A percentile compares a stretch with the other conserved stretches of the same genome.
phyloP scores from a whole-genome alignment of 2,329 filamentous ascomycete genomes.

The Diplodia sapinea region DNA sequence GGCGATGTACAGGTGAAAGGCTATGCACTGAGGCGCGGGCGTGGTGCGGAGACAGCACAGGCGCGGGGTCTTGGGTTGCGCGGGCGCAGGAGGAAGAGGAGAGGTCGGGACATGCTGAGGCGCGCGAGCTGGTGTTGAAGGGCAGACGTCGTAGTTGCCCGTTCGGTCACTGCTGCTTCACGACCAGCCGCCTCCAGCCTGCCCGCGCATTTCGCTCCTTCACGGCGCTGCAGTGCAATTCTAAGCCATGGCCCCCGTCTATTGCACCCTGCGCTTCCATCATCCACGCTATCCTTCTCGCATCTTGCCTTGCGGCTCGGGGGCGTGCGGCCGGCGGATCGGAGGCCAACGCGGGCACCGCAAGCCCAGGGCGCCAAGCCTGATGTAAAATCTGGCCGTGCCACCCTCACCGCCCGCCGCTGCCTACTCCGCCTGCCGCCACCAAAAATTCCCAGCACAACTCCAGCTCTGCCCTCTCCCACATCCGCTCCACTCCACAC shows the following conservation, averaged over 20 bases:
- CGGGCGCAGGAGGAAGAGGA: slow-evolving; percentile 20
- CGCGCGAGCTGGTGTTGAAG: slow-evolving; percentile 31
- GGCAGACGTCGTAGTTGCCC: slow-evolving; percentile 29
- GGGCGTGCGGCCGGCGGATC: slow-evolving; percentile 11
- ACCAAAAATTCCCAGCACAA: slow-evolving; percentile 20
- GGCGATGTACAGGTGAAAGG: background rate
- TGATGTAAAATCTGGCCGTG: slow-evolving; percentile 28
- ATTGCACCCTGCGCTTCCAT: background rate
- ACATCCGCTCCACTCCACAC: slow-evolving; percentile 32
- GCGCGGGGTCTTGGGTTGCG: slow-evolving; percentile 30
- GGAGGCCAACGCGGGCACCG: slow-evolving; percentile 13
- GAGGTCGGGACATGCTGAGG: slow-evolving; percentile 28
- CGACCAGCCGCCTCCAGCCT: slow-evolving; percentile 2
- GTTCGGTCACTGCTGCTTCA: slow-evolving; percentile 28
- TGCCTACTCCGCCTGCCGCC: slow-evolving; percentile 6
- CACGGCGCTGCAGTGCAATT: background rate
- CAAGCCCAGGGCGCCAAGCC: slow-evolving; percentile 17
- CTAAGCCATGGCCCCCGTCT: background rate
- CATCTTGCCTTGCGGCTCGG: background rate
- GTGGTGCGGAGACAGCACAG: slow-evolving; percentile 21
- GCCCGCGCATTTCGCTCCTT: background rate
- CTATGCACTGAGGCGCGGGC: background rate
- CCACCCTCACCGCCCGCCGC: slow-evolving; percentile 16
- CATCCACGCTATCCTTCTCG: background rate
- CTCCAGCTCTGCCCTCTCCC: slow-evolving; percentile 20